phyloP scores from a whole-genome alignment of 2,329 filamentous ascomycete genomes.

The Keithomyces neogunnii region DNA sequence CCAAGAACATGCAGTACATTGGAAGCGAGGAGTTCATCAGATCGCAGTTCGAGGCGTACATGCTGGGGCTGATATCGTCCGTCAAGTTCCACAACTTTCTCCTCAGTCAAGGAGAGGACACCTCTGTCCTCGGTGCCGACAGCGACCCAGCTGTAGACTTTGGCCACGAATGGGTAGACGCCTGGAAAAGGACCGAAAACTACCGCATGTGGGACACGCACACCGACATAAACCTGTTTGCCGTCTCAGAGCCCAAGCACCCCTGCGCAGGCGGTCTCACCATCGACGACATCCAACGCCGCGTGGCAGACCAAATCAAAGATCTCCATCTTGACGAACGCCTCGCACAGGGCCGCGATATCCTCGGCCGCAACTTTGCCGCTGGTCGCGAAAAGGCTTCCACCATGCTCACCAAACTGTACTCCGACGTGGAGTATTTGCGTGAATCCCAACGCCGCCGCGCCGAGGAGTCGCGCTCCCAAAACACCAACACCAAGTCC shows the following conservation, averaged over 20 bases:
- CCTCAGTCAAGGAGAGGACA: constrained; percentile 60
- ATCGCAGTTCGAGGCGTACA: constrained; percentile 93
- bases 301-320: constrained; percentile 84
- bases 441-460: constrained; percentile 36
- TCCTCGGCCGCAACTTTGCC: constrained; percentile 79
- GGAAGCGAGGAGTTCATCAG: constrained; percentile 97
- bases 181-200: constrained; percentile 83
- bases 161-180: constrained; percentile 73
- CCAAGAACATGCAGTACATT: constrained; percentile 91
- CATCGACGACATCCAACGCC: constrained; percentile 88
- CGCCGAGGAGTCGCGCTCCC: constrained; percentile 27
- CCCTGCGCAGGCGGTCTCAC: constrained; percentile 87
- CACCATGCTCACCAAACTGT: constrained; percentile 78
- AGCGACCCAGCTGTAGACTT: constrained; percentile 84
- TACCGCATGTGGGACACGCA: constrained; percentile 78
- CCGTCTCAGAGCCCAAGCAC: constrained; percentile 87
- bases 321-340: constrained; percentile 91
- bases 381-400: constrained; percentile 83
- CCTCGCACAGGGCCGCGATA: constrained; percentile 74
- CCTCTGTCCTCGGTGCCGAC: constrained; percentile 58
- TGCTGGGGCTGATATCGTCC: constrained; percentile 77
- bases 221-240: constrained; percentile 83
- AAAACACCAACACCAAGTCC: constrained; percentile 2
- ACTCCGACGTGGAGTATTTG: constrained; percentile 73
- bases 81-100: constrained; percentile 81